These are phyloP conservation scores for Golubevia pallescens DNA, from an alignment of 1,284 basidiomycete species.

Conservation along the genomic window DNA sequence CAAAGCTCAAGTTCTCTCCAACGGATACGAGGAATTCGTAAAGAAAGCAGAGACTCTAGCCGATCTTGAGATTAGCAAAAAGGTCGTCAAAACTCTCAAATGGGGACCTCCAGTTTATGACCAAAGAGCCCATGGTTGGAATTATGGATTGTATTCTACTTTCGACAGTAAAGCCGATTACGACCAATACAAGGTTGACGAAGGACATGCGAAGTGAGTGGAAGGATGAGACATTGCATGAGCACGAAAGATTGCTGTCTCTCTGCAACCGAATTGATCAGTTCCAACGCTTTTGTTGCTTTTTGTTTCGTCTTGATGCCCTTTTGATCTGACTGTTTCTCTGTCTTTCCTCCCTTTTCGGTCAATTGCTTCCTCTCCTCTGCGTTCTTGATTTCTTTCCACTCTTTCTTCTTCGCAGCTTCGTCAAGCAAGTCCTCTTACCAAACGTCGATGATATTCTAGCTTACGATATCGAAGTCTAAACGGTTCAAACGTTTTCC, in stretches of 20 bases:
- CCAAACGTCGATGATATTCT: slow-evolving; percentile 45
- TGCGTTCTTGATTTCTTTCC: no score
- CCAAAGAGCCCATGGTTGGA: slow-evolving; percentile 41
- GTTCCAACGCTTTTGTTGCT: no score
- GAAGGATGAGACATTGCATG: not conserved
- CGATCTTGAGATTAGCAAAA: slow-evolving; percentile 31
- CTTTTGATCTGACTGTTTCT: no score
- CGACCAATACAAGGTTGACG: slow-evolving; percentile 44
- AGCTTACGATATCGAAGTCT: slow-evolving; percentile 51
- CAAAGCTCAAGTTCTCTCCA: slow-evolving; percentile 40
- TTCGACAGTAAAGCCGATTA: slow-evolving; percentile 38
- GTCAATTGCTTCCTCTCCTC: no score
- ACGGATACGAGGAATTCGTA: slow-evolving; percentile 51
- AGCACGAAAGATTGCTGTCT: slow-evolving; percentile 5
- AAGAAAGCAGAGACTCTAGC: slow-evolving; percentile 37
- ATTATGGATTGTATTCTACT: slow-evolving; percentile 46
- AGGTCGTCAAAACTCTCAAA: slow-evolving; percentile 35
- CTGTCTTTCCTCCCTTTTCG: no score
- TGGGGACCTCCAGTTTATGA: slow-evolving; percentile 46
- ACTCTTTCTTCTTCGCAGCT: slow-evolving; percentile 18
- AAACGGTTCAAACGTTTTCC: no score
- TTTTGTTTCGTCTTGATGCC: no score
- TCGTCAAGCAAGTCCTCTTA: slow-evolving; percentile 39
- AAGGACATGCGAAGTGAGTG: slow-evolving; percentile 53
- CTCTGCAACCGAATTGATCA: no score